phyloP scores from a whole-genome alignment of 345 rosid genomes.

The Anacardium occidentale region DNA sequence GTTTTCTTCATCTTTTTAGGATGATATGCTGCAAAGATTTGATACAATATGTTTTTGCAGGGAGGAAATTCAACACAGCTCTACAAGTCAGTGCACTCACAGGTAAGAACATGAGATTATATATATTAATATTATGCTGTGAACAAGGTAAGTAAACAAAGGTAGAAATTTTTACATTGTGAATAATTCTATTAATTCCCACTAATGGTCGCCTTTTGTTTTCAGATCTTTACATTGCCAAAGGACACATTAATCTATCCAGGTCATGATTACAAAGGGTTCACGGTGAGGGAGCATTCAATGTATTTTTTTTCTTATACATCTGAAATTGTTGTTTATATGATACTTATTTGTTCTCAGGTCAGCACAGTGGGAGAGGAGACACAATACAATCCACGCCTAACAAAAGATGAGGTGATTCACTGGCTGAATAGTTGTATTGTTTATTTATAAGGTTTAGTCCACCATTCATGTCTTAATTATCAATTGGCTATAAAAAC shows the following conservation, averaged over 20 bases:
- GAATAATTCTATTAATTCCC: background rate
- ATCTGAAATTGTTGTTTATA: slow-evolving; percentile 14
- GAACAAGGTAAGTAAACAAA: background rate
- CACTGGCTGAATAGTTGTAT: background rate
- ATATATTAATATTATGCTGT: background rate
- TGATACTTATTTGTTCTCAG: slow-evolving; percentile 36
- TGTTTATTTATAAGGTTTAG: background rate
- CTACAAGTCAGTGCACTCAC: slow-evolving; percentile 88
- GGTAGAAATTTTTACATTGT: no score
- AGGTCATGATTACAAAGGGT: slow-evolving; percentile 93
- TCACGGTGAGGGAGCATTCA: slow-evolving; percentile 46
- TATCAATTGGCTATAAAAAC: background rate
- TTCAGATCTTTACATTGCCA: slow-evolving; percentile 82
- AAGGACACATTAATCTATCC: slow-evolving; percentile 85
- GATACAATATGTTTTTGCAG: slow-evolving; percentile 33
- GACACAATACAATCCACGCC: slow-evolving; percentile 66
- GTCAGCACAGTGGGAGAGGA: slow-evolving; percentile 96
- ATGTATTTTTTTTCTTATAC: background rate
- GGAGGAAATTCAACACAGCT: slow-evolving; percentile 88
- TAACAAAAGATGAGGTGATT: slow-evolving; percentile 77
- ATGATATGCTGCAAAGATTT: background rate
- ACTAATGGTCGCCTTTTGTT: slow-evolving; percentile 12
- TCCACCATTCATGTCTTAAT: background rate
- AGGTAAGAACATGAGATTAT: slow-evolving; percentile 46
- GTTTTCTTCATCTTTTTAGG: background rate